These are phyloP conservation scores for Salix brachista DNA, from an alignment of 345 rosid genomes.

Conservation along the genomic window DNA sequence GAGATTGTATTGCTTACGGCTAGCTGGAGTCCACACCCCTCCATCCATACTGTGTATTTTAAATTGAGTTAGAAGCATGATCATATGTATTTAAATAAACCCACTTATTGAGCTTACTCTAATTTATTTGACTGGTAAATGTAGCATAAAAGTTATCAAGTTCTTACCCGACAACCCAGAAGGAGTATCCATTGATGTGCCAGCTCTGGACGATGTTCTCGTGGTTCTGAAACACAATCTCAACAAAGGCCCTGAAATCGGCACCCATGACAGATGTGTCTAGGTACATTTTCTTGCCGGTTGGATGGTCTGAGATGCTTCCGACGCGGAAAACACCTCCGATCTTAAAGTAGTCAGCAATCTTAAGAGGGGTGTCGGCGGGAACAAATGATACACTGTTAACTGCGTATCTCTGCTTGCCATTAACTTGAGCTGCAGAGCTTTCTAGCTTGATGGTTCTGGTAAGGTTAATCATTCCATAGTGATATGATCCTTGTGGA, in stretches of 20 bases:
- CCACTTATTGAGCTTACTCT: background rate
- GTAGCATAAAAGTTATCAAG: too few species aligned
- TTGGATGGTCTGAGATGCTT: conserved; percentile 54
- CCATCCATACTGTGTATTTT: conserved; percentile 56
- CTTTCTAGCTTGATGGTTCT: conserved; percentile 59
- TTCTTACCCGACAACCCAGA: conserved; percentile 90
- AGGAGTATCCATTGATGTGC: conserved; percentile 76
- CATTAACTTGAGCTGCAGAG: conserved; percentile 51
- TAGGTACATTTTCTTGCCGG: conserved; percentile 31
- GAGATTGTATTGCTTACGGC: conserved; percentile 70
- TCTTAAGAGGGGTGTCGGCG: conserved; percentile 72
- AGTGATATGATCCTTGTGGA: conserved; percentile 96
- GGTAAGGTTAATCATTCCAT: conserved; percentile 57
- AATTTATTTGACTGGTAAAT: too few species aligned
- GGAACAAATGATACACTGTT: conserved; percentile 67
- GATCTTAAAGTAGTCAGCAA: conserved; percentile 82
- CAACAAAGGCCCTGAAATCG: conserved; percentile 53
- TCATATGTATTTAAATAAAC: background rate
- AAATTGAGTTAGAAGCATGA: background rate
- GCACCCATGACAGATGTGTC: conserved; percentile 83
- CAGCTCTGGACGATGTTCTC: conserved; percentile 74
- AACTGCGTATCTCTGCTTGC: conserved; percentile 75
- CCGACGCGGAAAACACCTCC: conserved; percentile 59
- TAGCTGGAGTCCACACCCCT: conserved; percentile 62
- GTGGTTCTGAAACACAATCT: conserved; percentile 70